These are phyloP conservation scores for Pseudisothecium myosuroides DNA, from an alignment of 225 moss, liverwort and hornwort species.

Conservation along the genomic window DNA sequence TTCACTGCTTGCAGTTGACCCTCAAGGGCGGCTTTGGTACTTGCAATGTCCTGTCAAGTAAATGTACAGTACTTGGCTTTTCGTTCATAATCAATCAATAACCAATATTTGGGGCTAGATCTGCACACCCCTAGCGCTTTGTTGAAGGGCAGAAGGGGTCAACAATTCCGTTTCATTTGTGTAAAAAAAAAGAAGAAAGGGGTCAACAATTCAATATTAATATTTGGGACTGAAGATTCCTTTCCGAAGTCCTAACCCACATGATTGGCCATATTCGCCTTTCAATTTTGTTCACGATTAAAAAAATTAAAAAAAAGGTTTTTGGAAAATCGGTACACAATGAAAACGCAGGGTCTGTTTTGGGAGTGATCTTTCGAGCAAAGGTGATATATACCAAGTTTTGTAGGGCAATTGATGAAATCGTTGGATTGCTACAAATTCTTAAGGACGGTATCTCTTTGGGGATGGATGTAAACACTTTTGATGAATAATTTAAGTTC, in stretches of 20 bases:
- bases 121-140: not conserved
- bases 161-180: too few relatives aligned
- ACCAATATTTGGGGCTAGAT: not conserved
- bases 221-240: not conserved
- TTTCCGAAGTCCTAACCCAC: not conserved
- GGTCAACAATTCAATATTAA: not conserved
- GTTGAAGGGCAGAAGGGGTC: not conserved
- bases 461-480: not conserved
- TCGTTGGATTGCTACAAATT: not conserved
- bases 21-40: not conserved
- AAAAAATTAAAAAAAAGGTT: too few relatives aligned
- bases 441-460: not conserved
- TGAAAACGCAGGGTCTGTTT: too few relatives aligned
- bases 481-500: not conserved
- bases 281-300: not conserved
- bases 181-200: too few relatives aligned
- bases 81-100: not conserved
- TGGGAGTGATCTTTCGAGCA: too few relatives aligned
- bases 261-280: not conserved
- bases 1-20: not conserved
- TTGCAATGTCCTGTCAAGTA: not conserved
- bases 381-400: not conserved
- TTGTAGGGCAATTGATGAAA: not conserved
- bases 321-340: too few relatives aligned
- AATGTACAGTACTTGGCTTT: not conserved